Base-by-base conservation (phyloP, 2,329 filamentous ascomycete genomes). In the Aspergillus puulaauensis region DNA sequence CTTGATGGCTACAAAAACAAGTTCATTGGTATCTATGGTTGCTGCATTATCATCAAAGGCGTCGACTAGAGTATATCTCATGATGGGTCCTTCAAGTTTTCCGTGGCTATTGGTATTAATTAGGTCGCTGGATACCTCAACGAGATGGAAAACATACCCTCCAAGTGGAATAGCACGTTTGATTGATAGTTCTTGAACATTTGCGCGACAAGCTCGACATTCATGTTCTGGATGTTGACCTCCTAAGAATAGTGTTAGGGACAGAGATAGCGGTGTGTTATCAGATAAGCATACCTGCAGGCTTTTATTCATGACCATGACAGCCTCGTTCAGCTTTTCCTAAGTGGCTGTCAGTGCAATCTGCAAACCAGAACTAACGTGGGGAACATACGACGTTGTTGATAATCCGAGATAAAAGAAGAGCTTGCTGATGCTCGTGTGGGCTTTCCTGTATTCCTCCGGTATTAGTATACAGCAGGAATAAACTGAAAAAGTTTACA, bases 171-270 rank as follows among this genome's bases (percentile, higher is more conserved):
- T 6, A 98, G 80, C 14, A 98, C 93, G 68, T 98, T 99, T 11
- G 92, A 96, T 75, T 97, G 93, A 74, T 99, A 99, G 77, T 98
- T 99, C 80, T 98, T 97, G 82, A 98, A 99, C 95, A 99, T 99
- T 73, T 98, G 93, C 1, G 93, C 93, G 5, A 98, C 95, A 3
- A 98, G 83, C 78, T 98, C 95, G 37, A 97, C 91, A 71, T 99
- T 96, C 92, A 98, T 97, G 75, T 98, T 99, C 70, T 96, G 90
- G 56, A 97, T 88, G 71, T 98, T 98, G 82, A 98, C 97, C 66
- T 98, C 93, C 90, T 96, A 66, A 6, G 56, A 8, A 6, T 4
- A 19, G 54, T 17, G 41, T 54, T 43, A 52, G 48, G 23, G 15
- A 8, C 43, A 3, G 7, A n/a, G 15, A 49, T 17, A 27, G 21